Evolutionary conservation across 768 basidiomycete species (phyloP).

Genomic region (Phaeolepiota aurea): DNA sequence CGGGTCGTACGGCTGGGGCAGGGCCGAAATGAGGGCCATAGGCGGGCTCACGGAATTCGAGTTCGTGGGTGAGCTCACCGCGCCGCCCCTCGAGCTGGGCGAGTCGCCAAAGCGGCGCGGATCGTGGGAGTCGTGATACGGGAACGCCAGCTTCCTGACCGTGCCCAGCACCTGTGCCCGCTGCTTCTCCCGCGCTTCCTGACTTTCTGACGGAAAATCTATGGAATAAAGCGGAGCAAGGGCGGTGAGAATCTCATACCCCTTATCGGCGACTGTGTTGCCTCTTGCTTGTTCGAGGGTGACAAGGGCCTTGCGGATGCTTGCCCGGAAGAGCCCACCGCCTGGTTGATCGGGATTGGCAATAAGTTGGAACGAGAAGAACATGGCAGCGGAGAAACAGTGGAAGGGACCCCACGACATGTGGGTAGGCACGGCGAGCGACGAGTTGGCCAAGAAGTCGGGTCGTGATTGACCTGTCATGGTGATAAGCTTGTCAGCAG

Average conservation of each 20-base stretch:
- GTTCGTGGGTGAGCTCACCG: slow-evolving; percentile 46
- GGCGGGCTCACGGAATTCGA: slow-evolving; percentile 55
- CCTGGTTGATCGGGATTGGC: slow-evolving; percentile 75
- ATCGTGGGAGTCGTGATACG: slow-evolving; percentile 66
- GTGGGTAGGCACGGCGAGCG: slow-evolving; percentile 70
- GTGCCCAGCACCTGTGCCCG: slow-evolving; percentile 53
- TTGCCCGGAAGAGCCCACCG: slow-evolving; percentile 66
- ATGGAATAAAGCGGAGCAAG: slow-evolving; percentile 67
- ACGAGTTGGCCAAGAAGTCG: slow-evolving; percentile 63
- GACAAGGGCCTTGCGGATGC: slow-evolving; percentile 60
- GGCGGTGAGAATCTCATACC: slow-evolving; percentile 59
- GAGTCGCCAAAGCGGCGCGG: slow-evolving; percentile 41
- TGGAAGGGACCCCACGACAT: slow-evolving; percentile 83
- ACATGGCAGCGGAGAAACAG: slow-evolving; percentile 81
- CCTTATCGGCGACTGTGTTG: slow-evolving; percentile 66
- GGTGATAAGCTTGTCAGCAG: slow-evolving; percentile 72
- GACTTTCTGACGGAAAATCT: slow-evolving; percentile 43
- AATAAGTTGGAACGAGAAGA: slow-evolving; percentile 86
- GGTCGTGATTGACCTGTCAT: slow-evolving; percentile 71
- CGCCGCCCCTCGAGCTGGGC: slow-evolving; percentile 31
- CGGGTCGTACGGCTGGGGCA: slow-evolving; percentile 30
- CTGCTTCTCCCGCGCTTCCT: slow-evolving; percentile 48
- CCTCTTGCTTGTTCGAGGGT: slow-evolving; percentile 62
- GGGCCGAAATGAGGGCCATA: slow-evolving; percentile 23
- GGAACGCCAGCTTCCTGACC: slow-evolving; percentile 73